phyloP scores from a whole-genome alignment of 257 asterid genomes.

The Phtheirospermum japonicum region DNA sequence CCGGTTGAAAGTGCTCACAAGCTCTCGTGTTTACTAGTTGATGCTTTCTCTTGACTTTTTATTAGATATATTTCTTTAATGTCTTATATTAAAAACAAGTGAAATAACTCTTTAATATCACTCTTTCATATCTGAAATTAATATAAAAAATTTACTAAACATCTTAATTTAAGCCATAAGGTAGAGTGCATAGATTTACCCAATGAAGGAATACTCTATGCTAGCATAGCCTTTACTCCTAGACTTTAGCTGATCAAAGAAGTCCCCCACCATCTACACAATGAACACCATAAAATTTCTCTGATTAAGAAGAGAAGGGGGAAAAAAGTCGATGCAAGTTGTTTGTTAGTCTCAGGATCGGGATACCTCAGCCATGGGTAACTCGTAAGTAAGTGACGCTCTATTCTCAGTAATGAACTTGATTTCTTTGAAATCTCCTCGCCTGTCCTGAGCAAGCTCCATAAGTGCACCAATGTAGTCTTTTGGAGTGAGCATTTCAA shows the following conservation, averaged over 20 bases:
- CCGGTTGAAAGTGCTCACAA: no score
- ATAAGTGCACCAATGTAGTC: constrained; percentile 89
- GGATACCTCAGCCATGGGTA: constrained; percentile 96
- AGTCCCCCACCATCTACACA: constrained; percentile 98
- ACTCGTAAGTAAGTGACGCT: constrained; percentile 70
- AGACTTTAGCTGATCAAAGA: constrained; percentile 98
- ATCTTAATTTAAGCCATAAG: constrained; percentile 15
- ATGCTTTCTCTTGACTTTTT: not conserved
- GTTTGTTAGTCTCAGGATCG: constrained; percentile 27
- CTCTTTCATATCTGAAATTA: no score
- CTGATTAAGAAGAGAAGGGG: constrained; percentile 17
- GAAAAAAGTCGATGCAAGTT: constrained; percentile 13
- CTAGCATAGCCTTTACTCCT: constrained; percentile 99
- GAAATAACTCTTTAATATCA: no score
- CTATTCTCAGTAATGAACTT: constrained; percentile 84
- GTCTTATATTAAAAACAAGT: not conserved
- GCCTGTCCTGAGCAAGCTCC: constrained; percentile 98
- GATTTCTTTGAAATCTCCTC: constrained; percentile 93
- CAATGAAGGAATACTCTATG: constrained; percentile 94
- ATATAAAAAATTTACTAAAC: not conserved
- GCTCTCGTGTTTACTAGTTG: not conserved
- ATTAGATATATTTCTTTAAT: not conserved
- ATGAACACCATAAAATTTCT: constrained; percentile 25
- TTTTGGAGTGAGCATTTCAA: constrained; percentile 94
- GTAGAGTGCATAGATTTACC: constrained; percentile 44